Evolutionary conservation across 371 early-diverging fungal species (phyloP).

Genomic region (Rhizopus stolonifer): DNA sequence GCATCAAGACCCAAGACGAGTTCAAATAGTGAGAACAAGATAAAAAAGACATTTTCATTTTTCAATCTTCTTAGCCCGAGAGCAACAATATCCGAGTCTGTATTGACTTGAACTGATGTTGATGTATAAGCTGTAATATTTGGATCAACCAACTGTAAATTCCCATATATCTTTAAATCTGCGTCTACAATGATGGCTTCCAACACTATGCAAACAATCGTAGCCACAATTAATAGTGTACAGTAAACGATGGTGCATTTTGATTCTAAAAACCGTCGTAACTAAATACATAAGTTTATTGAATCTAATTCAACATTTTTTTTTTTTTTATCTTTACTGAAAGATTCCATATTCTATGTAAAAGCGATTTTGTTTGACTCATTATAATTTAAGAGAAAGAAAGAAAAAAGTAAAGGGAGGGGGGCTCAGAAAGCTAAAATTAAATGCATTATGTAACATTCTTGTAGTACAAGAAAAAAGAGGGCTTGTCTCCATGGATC

Average conservation of each 20-base stretch:
- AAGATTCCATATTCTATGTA: too few relatives aligned
- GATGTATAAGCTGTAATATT: neutral
- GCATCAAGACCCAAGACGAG: constrained; percentile 47
- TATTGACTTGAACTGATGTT: neutral
- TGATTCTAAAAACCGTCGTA: constrained; percentile 29
- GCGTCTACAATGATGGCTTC: constrained; percentile 38
- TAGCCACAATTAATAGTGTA: constrained; percentile 22
- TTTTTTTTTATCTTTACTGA: too few relatives aligned
- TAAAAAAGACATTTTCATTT: constrained; percentile 51
- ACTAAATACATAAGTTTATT: constrained; percentile 2
- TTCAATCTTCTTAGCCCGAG: constrained; percentile 33
- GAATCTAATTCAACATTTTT: too few relatives aligned
- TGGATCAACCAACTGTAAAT: constrained; percentile 16
- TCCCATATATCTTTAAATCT: constrained; percentile 24
- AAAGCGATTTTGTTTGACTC: too few relatives aligned
- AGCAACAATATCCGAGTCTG: constrained; percentile 18
- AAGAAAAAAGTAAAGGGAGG: too few relatives aligned
- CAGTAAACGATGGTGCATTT: constrained; percentile 34
- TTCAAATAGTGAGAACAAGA: constrained; percentile 46
- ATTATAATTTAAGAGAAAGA: too few relatives aligned
- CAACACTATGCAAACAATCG: constrained; percentile 39
- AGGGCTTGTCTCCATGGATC: too few relatives aligned
- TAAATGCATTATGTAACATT: too few relatives aligned
- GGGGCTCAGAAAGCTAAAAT: too few relatives aligned
- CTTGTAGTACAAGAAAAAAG: too few relatives aligned